Percentiles rank a stretch among this genome's conserved stretches.
Evolutionary conservation across 768 basidiomycete genomes (phyloP).

Genomic region (Dentipellis fragilis): DNA sequence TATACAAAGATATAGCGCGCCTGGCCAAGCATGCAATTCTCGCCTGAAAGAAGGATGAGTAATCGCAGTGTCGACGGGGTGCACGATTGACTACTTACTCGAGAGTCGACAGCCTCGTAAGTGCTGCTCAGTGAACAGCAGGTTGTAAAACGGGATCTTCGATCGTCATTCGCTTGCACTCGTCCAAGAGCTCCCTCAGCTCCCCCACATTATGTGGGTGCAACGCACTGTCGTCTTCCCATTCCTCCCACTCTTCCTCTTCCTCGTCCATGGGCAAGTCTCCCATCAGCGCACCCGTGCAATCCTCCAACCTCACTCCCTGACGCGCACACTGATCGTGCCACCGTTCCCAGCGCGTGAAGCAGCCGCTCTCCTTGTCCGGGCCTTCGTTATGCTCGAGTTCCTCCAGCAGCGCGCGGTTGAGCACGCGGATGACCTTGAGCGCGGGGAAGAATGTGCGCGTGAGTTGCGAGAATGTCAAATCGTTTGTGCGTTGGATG

Average conservation of each 20-base stretch:
- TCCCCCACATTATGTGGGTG: slow-evolving; percentile 15
- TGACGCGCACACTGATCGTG: slow-evolving; percentile 40
- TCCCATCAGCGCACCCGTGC: slow-evolving; percentile 59
- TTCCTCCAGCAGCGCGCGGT: slow-evolving; percentile 40
- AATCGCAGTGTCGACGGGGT: no score
- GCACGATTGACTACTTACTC: no score
- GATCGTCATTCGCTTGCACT: slow-evolving; percentile 11
- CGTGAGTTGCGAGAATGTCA: slow-evolving; percentile 48
- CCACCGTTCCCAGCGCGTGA: slow-evolving; percentile 61
- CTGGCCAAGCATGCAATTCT: no score
- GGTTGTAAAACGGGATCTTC: no score
- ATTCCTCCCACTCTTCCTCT: slow-evolving; percentile 24
- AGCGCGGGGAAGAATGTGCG: slow-evolving; percentile 51
- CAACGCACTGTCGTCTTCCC: slow-evolving; percentile 13
- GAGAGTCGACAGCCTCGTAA: no score
- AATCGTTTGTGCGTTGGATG: slow-evolving; percentile 48
- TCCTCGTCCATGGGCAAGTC: slow-evolving; percentile 23
- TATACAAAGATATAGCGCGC: no score
- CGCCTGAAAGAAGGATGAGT: no score
- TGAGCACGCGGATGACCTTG: slow-evolving; percentile 48
- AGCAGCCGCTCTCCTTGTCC: slow-evolving; percentile 19
- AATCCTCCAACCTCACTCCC: slow-evolving; percentile 62
- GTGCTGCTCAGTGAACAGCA: no score
- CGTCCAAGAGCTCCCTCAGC: slow-evolving; percentile 10
- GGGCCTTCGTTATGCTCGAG: slow-evolving; percentile 48